Evolutionary conservation across 2,329 filamentous ascomycete genomes (phyloP).

Genomic region (Fusarium compactum): DNA sequence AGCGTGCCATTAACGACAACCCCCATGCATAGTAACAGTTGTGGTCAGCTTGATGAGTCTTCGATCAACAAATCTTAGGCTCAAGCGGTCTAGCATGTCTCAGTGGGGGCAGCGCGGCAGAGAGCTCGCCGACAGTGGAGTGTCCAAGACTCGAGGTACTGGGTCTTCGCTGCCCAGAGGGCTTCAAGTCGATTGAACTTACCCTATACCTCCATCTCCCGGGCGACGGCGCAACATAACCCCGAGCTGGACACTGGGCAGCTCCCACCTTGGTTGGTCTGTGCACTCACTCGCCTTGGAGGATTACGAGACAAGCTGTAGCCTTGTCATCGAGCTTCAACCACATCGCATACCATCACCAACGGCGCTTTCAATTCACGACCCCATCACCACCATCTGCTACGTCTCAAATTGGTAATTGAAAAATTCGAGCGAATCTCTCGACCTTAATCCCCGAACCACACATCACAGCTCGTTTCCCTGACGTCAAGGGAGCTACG

Average conservation of each 20-base stretch:
- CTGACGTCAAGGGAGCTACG: slow-evolving; percentile 45
- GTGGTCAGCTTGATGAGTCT: slow-evolving; percentile 17
- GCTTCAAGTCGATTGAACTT: background rate
- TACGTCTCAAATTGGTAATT: slow-evolving; percentile 11
- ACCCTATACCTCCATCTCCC: slow-evolving; percentile 30
- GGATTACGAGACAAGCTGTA: slow-evolving; percentile 54
- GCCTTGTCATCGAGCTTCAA: slow-evolving; percentile 52
- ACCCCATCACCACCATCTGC: slow-evolving; percentile 27
- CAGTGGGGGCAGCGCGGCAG: slow-evolving; percentile 21
- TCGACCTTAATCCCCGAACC: slow-evolving; percentile 8
- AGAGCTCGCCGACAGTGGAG: slow-evolving; percentile 7
- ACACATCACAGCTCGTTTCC: slow-evolving; percentile 15
- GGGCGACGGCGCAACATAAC: slow-evolving; percentile 40
- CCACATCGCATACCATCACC: slow-evolving; percentile 46
- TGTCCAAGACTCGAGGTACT: background rate
- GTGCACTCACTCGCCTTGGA: slow-evolving; percentile 38
- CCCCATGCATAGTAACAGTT: background rate
- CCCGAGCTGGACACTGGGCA: slow-evolving; percentile 26
- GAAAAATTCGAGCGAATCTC: background rate
- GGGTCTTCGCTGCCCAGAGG: background rate
- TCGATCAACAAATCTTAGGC: slow-evolving; percentile 17
- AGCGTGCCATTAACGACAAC: background rate
- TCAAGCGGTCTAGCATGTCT: slow-evolving; percentile 33
- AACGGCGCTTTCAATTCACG: slow-evolving; percentile 25
- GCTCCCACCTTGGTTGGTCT: slow-evolving; percentile 36